Base-by-base conservation (phyloP, 2,329 filamentous ascomycete genomes). In the Colletotrichum destructivum region DNA sequence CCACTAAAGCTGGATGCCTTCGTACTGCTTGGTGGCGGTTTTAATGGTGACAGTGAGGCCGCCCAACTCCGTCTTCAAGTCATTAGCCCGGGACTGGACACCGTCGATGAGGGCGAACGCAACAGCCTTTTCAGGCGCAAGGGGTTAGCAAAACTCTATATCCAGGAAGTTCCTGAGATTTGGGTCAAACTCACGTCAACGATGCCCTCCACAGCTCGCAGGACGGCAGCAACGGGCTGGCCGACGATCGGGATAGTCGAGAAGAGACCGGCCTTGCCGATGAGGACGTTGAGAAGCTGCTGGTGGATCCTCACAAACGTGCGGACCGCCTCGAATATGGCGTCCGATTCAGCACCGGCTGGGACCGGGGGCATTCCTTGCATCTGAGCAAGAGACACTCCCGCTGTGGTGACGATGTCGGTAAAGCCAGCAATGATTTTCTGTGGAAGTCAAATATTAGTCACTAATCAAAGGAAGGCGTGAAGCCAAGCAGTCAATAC, bases 251-350 rank as follows among this genome's bases (percentile, higher is more conserved):
- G 79, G 5, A 81, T 62, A 0, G 66, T 66, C 0, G 13, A 64
- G 56, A 81, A 72, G 6, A 82, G 56, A 2, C 78, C 78, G 21
- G 79, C 74, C 73, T 82, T 82, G 60, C 78, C 78, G 65, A 81
- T 82, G 4, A 82, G 70, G 40, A 80, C 80, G 40, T 80, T 79
- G 16, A 82, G 75, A 11, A 81, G 74, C 1, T n/a, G 59, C 71
- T 81, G 78, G 44, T 82, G 79, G 9, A 79, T 75, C 7, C 59
- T 12, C 23, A 78, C 77, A 23, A 82, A 81, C 67, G 78, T 56
- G 51, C 74, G 75, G 73, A 80, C 80, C 6, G 79, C 76, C 11
- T 79, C 61, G 51, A 73, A 73, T 11, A 81, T 76, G 11, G 55
- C 62, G 8, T 75, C 54, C 1, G 75, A 61, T 4, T 75, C 72